Percentiles rank a stretch among this genome's conserved stretches.
Conservation (phyloP, 78 protist genomes). For the Dictyostelium capitatum region DNA sequence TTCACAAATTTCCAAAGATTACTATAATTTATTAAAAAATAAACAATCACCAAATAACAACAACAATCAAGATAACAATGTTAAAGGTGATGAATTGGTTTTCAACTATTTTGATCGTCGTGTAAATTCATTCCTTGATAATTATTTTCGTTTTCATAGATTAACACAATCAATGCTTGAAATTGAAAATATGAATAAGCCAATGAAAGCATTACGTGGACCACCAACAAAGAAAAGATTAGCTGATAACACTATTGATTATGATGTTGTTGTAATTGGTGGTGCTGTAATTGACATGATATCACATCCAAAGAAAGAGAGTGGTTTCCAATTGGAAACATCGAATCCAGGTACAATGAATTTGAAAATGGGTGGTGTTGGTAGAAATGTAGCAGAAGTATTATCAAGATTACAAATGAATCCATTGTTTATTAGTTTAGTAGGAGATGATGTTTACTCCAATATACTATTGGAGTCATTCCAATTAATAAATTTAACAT, state of each 20-base stretch:
- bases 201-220: neutral
- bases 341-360: constrained; percentile 49
- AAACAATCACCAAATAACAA: neutral
- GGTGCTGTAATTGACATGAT: constrained; percentile 68
- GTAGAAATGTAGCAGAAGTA: constrained; percentile 72
- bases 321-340: constrained; percentile 33
- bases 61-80: neutral
- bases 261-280: constrained; percentile 48
- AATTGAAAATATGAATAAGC: neutral
- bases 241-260: neutral
- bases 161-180: neutral
- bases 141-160: neutral
- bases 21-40: neutral
- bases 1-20: constrained; percentile 85
- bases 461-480: constrained; percentile 22
- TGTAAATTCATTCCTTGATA: neutral
- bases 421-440: constrained; percentile 61
- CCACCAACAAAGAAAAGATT: neutral
- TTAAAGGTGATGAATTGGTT: constrained; percentile 16
- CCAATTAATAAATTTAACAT: neutral
- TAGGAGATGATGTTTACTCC: constrained; percentile 66
- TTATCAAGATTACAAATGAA: constrained; percentile 15
- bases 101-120: neutral
- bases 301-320: constrained; percentile 34
- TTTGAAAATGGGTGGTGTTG: constrained; percentile 83